Percentiles rank a stretch among this genome's conserved stretches.
phyloP scores from a whole-genome alignment of 441 rosid genomes.

The Gossypium lobatum region DNA sequence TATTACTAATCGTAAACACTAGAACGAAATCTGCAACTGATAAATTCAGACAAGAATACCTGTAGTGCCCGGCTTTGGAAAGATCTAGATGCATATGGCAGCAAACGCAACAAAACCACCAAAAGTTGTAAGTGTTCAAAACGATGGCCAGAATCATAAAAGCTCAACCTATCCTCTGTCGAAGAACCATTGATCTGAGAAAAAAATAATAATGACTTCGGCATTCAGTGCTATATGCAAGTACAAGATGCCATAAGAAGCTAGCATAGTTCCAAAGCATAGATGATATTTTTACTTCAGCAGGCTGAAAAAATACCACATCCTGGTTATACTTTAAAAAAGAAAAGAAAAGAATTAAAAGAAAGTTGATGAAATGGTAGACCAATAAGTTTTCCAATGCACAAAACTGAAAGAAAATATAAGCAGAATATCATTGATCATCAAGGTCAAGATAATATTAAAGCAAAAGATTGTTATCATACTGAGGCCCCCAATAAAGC shows the following conservation, averaged over 20 bases:
- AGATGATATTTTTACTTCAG: neutral
- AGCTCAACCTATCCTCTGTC: conserved; percentile 82
- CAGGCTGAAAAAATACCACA: neutral
- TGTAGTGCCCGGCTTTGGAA: conserved; percentile 92
- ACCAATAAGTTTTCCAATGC: conserved; percentile 2
- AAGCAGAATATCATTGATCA: conserved; percentile 6
- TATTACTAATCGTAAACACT: neutral
- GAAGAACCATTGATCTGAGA: conserved; percentile 95
- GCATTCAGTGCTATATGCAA: conserved; percentile 9
- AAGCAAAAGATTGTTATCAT: conserved; percentile 18
- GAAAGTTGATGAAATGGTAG: neutral
- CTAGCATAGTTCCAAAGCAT: neutral
- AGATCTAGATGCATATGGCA: conserved; percentile 72
- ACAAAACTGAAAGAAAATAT: neutral
- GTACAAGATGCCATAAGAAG: conserved; percentile 1
- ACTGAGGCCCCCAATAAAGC: conserved; percentile 96
- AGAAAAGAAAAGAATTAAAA: neutral
- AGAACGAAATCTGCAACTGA: neutral
- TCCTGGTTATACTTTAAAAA: neutral
- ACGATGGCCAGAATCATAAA: conserved; percentile 89
- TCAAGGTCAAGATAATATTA: conserved; percentile 3
- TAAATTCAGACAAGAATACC: conserved; percentile 41
- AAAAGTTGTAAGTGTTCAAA: conserved; percentile 91
- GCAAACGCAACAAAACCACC: conserved; percentile 82
- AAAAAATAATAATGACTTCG: neutral